These are phyloP conservation scores for Arthroderma sp. DNA, from an alignment of 2,329 filamentous ascomycete genomes.

Conservation along the genomic window DNA sequence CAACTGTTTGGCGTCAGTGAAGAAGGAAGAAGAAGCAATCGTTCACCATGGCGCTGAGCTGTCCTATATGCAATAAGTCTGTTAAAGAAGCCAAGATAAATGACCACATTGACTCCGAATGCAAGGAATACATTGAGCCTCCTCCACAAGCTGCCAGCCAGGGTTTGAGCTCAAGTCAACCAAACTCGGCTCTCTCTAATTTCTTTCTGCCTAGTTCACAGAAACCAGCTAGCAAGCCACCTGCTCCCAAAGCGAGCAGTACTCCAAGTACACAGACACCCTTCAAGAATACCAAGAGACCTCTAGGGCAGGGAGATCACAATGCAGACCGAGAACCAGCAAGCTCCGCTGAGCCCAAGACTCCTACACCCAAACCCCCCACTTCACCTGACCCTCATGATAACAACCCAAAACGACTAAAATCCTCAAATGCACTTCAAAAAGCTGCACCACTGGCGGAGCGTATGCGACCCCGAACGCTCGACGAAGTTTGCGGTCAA, in stretches of 20 bases:
- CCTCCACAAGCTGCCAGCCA: slow-evolving; percentile 32
- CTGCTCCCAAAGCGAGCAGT: neutral
- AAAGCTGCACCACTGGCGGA: slow-evolving; percentile 77
- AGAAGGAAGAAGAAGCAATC: too few species aligned
- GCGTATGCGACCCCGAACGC: slow-evolving; percentile 71
- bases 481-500: slow-evolving; percentile 84
- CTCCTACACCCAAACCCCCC: neutral
- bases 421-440: slow-evolving; percentile 44
- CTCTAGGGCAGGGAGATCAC: neutral
- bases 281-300: slow-evolving; percentile 1
- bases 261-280: neutral
- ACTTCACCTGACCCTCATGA: neutral
- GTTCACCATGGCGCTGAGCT: slow-evolving; percentile 43
- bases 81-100: slow-evolving; percentile 71
- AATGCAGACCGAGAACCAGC: neutral
- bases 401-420: slow-evolving; percentile 46
- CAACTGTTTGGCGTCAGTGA: too few species aligned
- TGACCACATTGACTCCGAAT: slow-evolving; percentile 76
- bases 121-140: slow-evolving; percentile 50
- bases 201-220: slow-evolving; percentile 9
- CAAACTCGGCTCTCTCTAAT: slow-evolving; percentile 22
- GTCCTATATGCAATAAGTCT: slow-evolving; percentile 61
- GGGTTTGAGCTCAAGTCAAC: slow-evolving; percentile 22
- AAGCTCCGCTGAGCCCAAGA: neutral
- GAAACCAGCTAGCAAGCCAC: slow-evolving; percentile 1